Evolutionary conservation across 2,329 filamentous ascomycete genomes (phyloP).

Genomic region (Magnaporthiopsis incrustans): DNA sequence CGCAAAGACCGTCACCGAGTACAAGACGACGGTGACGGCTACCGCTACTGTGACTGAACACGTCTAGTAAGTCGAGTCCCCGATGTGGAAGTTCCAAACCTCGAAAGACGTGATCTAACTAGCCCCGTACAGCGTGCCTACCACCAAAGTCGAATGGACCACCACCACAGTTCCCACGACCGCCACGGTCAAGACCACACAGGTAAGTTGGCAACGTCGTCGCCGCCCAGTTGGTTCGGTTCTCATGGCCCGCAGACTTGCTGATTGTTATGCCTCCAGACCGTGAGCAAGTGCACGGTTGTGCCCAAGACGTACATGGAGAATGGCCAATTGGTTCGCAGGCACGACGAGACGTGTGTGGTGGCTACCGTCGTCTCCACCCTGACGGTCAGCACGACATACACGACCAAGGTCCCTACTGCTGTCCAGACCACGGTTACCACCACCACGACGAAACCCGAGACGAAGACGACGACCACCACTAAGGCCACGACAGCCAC

Average conservation of each 20-base stretch:
- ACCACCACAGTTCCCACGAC: background rate
- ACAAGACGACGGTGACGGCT: background rate
- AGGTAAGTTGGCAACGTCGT: background rate
- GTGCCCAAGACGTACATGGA: background rate
- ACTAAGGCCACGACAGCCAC: background rate
- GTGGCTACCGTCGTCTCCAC: background rate
- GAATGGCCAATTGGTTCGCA: background rate
- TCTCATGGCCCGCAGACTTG: background rate
- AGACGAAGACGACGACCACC: slow-evolving; percentile 8
- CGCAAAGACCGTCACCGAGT: background rate
- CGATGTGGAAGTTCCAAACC: background rate
- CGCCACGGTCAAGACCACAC: background rate
- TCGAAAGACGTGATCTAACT: background rate
- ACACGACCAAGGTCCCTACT: background rate
- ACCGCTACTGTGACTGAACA: slow-evolving; percentile 1
- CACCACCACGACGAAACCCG: slow-evolving; percentile 5
- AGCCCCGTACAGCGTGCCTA: background rate
- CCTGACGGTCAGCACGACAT: background rate
- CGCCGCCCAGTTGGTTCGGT: background rate
- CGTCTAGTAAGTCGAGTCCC: background rate
- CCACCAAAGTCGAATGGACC: background rate
- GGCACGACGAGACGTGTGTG: background rate
- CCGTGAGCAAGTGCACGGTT: slow-evolving; percentile 1
- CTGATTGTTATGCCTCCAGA: background rate
- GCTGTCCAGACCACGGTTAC: background rate